Percentiles rank a stretch among this genome's conserved stretches.
Conservation (phyloP, 2,329 filamentous ascomycete genomes). For the Microdochium paspali region DNA sequence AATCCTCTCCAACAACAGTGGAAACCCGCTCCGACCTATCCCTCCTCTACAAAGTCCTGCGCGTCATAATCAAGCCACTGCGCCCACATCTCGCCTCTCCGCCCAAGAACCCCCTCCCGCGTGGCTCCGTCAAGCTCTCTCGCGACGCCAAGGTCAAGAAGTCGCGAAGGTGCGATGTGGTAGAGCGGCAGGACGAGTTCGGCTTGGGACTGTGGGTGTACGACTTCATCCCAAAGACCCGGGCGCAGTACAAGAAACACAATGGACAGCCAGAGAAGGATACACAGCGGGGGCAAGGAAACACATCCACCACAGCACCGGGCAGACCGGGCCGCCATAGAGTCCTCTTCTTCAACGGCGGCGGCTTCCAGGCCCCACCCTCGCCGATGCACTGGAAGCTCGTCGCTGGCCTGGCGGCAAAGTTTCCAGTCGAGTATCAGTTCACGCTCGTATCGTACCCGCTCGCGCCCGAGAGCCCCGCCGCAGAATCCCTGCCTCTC, state of each 20-base stretch:
- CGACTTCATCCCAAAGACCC: conserved; percentile 5
- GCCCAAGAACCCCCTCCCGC: conserved; percentile 4
- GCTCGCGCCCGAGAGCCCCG: conserved; percentile 42
- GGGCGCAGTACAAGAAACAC: no score
- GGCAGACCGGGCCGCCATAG: not conserved
- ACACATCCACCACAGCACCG: not conserved
- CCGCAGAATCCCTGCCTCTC: conserved; percentile 33
- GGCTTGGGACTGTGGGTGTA: conserved; percentile 7
- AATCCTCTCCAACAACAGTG: no score
- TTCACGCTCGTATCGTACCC: conserved; percentile 42
- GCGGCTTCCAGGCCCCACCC: conserved; percentile 44
- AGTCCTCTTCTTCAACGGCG: conserved; percentile 46
- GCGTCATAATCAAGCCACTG: conserved; percentile 7
- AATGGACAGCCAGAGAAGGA: no score
- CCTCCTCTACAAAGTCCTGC: conserved; percentile 7
- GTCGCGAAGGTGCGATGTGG: conserved; percentile 4
- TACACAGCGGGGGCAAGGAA: no score
- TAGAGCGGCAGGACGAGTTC: conserved; percentile 5
- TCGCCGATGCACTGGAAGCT: conserved; percentile 42
- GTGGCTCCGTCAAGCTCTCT: conserved; percentile 7
- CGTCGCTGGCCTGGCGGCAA: conserved; percentile 30
- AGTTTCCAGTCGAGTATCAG: conserved; percentile 22
- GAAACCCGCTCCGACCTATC: conserved; percentile 8
- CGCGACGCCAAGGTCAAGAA: not conserved
- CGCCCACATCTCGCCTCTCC: conserved; percentile 8